Evolutionary conservation across 2,329 filamentous ascomycete species (phyloP).

Genomic region (Fusarium brachygibbosum): DNA sequence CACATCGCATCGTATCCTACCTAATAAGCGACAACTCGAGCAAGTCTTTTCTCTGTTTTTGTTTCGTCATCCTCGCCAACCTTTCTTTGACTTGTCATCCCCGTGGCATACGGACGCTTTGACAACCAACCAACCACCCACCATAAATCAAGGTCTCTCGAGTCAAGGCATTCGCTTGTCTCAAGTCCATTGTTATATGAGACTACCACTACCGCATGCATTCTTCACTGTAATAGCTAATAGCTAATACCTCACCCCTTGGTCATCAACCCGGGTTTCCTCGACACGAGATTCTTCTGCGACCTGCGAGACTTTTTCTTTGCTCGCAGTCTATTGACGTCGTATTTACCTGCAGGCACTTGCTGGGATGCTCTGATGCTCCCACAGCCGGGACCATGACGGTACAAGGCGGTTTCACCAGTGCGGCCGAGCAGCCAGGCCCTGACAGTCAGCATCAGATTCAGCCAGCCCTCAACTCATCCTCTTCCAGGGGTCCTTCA

Average conservation of each 20-base stretch:
- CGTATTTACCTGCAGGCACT: constrained; percentile 38
- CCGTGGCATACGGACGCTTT: constrained; percentile 28
- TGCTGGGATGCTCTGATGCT: constrained; percentile 48
- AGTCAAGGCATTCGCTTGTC: constrained; percentile 37
- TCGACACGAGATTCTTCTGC: neutral
- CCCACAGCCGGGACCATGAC: constrained; percentile 47
- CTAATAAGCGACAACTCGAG: neutral
- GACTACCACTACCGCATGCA: constrained; percentile 36
- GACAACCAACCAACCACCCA: constrained; percentile 25
- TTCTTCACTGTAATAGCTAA: constrained; percentile 38
- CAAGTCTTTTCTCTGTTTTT: neutral
- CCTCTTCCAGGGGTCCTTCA: constrained; percentile 13
- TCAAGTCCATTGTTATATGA: constrained; percentile 38
- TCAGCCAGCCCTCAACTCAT: constrained; percentile 3
- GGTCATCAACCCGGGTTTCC: constrained; percentile 1
- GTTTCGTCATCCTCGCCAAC: constrained; percentile 24
- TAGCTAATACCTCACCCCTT: constrained; percentile 25
- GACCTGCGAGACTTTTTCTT: constrained; percentile 12
- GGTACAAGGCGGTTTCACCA: constrained; percentile 50
- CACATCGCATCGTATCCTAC: neutral
- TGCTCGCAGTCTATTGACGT: constrained; percentile 27
- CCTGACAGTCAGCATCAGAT: constrained; percentile 37
- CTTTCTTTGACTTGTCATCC: constrained; percentile 9
- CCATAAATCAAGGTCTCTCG: constrained; percentile 12
- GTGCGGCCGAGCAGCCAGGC: constrained; percentile 45